Base-by-base conservation (phyloP, 108 stramenopile species). In the Cyclotella baltica region DNA sequence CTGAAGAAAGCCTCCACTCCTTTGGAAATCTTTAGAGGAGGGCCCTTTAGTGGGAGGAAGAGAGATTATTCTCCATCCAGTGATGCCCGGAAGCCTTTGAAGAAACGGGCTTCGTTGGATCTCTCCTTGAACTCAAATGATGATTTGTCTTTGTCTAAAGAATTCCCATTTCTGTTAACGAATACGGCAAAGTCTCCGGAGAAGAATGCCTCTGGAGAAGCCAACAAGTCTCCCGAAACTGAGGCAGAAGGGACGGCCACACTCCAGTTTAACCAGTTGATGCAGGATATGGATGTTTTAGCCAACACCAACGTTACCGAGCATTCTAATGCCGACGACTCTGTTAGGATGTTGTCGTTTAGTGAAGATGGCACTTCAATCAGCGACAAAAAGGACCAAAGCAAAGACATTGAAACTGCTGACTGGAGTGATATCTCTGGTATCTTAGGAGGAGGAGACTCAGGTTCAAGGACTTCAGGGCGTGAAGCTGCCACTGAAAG, bases 91-190 rank as follows among this genome's bases (percentile, higher is more conserved):
- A 55, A 55, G 55, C 58, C 66, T 28, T n/a, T 16, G 43, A 71
- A 40, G 63, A 78, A 79, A 38, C 64, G 64, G 38, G 18, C 56
- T 37, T 35, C 34, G 35, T 56, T n/a, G 37, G 19, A 37, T 58
- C 66, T 37, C 47, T 68, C 43, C 3, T 70, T 62, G 16, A 59
- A 65, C 34, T 62, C 50, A 20, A 66, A 25, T 33, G 52, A 46
- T 20, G 43, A 66, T 0, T 58, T 56, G 31, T 69, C 73, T 19
- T 66, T 73, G 66, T 67, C 69, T 16, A 48, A 43, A 38, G 73
- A 81, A 29, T 81, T 73, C 73, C 80, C 80, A 8, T 81, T 75
- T 51, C 33, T 81, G 62, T 75, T 68, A 43, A 30, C 70, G 20
- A 51, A 69, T 19, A 15, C 25, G 29, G 8, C 13, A 20, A 31